phyloP scores from a whole-genome alignment of 208 protist genomes.

The Leishmania amazonensis region DNA sequence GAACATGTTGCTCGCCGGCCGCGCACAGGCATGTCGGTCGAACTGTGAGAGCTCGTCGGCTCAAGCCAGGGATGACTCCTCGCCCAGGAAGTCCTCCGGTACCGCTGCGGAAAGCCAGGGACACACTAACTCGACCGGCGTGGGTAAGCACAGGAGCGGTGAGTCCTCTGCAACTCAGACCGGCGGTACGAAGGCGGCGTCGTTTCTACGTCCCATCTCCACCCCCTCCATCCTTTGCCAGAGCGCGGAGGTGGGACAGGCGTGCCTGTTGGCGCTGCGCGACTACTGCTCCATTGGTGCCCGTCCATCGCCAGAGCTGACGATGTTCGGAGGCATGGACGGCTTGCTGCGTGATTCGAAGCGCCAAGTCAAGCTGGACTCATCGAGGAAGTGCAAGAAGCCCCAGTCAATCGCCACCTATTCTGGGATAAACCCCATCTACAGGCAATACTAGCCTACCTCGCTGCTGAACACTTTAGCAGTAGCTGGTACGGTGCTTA shows the following conservation, averaged over 20 bases:
- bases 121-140: neutral
- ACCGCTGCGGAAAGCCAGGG: neutral
- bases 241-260: constrained; percentile 66
- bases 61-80: neutral
- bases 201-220: constrained; percentile 37
- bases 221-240: constrained; percentile 67
- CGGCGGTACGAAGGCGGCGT: constrained; percentile 1
- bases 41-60: neutral
- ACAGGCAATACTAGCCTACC: constrained; percentile 49
- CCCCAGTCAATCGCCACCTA: constrained; percentile 16
- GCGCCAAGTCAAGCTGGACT: constrained; percentile 33
- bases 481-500: neutral
- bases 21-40: neutral
- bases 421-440: constrained; percentile 34
- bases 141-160: neutral
- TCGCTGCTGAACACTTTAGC: neutral
- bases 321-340: constrained; percentile 62
- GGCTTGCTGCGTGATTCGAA: constrained; percentile 71
- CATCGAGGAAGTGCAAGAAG: constrained; percentile 23
- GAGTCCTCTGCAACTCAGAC: neutral
- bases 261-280: constrained; percentile 70
- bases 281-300: constrained; percentile 74
- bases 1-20: too few species aligned
- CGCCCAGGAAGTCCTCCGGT: neutral
- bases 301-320: constrained; percentile 42